Conservation (phyloP, 2,329 filamentous ascomycete species). For the Myriosclerotinia duriaeana region DNA sequence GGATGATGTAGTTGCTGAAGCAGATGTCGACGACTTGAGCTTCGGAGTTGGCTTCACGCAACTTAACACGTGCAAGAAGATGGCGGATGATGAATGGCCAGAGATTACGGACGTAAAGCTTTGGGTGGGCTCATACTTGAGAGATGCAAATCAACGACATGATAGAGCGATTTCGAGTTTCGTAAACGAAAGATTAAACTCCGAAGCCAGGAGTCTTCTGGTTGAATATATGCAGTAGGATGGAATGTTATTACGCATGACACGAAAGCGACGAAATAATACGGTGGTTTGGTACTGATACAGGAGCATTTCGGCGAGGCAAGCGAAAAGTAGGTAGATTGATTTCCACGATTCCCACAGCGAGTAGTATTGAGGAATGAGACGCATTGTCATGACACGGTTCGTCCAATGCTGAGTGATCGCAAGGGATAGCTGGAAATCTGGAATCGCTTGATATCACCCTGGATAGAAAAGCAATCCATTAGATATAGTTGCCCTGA, state of each 20-base stretch:
- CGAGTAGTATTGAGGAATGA: conserved; percentile 21
- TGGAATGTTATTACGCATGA: conserved; percentile 8
- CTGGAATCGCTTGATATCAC: neutral
- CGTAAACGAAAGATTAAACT: conserved; percentile 67
- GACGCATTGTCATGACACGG: conserved; percentile 5
- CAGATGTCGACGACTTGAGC: conserved; percentile 90
- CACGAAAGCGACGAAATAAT: conserved; percentile 20
- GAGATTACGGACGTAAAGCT: conserved; percentile 74
- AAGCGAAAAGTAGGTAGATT: conserved; percentile 24
- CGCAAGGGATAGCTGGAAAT: neutral
- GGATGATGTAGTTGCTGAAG: conserved; percentile 77
- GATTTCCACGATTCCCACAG: conserved; percentile 23
- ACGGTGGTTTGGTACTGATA: conserved; percentile 20
- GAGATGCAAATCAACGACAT: conserved; percentile 72
- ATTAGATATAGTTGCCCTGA: neutral
- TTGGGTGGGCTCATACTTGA: conserved; percentile 69
- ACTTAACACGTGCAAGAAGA: conserved; percentile 82
- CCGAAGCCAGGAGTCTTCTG: conserved; percentile 54
- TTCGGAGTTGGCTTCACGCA: conserved; percentile 95
- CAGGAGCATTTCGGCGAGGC: conserved; percentile 21
- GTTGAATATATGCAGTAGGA: conserved; percentile 47
- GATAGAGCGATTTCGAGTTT: conserved; percentile 69
- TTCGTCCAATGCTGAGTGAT: neutral
- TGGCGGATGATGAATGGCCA: conserved; percentile 76
- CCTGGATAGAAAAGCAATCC: neutral